Conservation (phyloP, 768 basidiomycete species). For the Tubosaeta brunneosetosa region DNA sequence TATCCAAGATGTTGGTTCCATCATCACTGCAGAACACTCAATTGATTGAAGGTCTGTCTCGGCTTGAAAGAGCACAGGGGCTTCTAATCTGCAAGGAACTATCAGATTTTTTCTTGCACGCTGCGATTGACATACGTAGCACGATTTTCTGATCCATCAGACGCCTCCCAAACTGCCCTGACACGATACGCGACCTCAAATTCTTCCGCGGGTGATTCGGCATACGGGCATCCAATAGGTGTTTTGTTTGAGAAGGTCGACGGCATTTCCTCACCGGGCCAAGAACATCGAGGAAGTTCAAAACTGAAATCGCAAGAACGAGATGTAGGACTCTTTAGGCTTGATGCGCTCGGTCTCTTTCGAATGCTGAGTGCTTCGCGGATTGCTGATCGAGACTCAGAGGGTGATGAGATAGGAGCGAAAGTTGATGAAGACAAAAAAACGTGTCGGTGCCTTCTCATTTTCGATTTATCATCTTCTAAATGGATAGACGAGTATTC, state of each 20-base stretch:
- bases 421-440: slow-evolving; percentile 47
- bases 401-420: slow-evolving; percentile 34
- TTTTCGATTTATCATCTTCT: slow-evolving; percentile 18
- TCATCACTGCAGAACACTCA: slow-evolving; percentile 37
- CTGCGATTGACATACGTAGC: slow-evolving; percentile 43
- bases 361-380: slow-evolving; percentile 37
- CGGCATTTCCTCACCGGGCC: slow-evolving; percentile 57
- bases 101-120: not conserved
- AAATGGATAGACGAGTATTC: slow-evolving; percentile 34
- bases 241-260: slow-evolving; percentile 47
- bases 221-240: slow-evolving; percentile 23
- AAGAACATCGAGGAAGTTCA: slow-evolving; percentile 46
- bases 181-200: slow-evolving; percentile 52
- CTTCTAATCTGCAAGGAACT: slow-evolving; percentile 47
- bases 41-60: slow-evolving; percentile 56
- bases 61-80: slow-evolving; percentile 59
- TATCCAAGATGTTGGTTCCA: slow-evolving; percentile 52
- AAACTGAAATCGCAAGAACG: slow-evolving; percentile 48
- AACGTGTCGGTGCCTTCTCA: slow-evolving; percentile 36
- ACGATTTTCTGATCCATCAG: slow-evolving; percentile 38
- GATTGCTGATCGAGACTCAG: slow-evolving; percentile 23
- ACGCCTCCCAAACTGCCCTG: slow-evolving; percentile 54
- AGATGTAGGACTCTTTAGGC: slow-evolving; percentile 30
- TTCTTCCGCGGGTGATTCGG: slow-evolving; percentile 31
- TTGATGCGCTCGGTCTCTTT: slow-evolving; percentile 43